Evolutionary conservation across 495 filamentous ascomycete species (phyloP).

Genomic region (Penicillium crystallinum): DNA sequence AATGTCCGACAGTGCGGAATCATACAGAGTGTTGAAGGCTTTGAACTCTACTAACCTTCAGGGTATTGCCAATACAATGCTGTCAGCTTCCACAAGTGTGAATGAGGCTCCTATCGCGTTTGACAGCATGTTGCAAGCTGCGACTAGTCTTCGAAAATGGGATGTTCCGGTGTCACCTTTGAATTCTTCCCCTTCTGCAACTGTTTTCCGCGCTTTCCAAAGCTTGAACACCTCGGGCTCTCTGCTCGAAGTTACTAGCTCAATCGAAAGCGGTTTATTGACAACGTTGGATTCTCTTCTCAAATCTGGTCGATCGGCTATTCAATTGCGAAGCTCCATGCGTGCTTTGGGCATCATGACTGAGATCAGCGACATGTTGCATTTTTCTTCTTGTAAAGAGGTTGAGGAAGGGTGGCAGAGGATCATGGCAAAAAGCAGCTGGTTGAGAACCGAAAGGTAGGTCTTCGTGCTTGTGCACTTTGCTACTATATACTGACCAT

Average conservation of each 20-base stretch:
- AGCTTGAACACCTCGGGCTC: slow-evolving; percentile 64
- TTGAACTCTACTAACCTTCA: slow-evolving; percentile 44
- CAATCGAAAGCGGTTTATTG: slow-evolving; percentile 60
- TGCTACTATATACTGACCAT: slow-evolving; percentile 11
- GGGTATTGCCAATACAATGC: slow-evolving; percentile 44
- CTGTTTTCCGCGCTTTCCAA: slow-evolving; percentile 76
- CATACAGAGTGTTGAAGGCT: slow-evolving; percentile 38
- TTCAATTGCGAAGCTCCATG: slow-evolving; percentile 57
- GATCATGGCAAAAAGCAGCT: slow-evolving; percentile 60
- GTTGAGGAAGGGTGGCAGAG: slow-evolving; percentile 56
- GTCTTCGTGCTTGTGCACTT: slow-evolving; percentile 12
- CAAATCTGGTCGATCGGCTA: slow-evolving; percentile 50
- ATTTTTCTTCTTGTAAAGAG: slow-evolving; percentile 50
- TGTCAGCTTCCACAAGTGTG: slow-evolving; percentile 22
- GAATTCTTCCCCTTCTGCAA: slow-evolving; percentile 56
- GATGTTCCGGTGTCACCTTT: slow-evolving; percentile 71
- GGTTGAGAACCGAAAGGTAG: slow-evolving; percentile 77
- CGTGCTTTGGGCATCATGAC: slow-evolving; percentile 70
- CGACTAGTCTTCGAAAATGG: slow-evolving; percentile 86
- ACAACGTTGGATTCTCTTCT: slow-evolving; percentile 56
- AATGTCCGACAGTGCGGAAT: slow-evolving; percentile 46
- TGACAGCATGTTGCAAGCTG: slow-evolving; percentile 72
- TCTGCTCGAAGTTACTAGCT: slow-evolving; percentile 39
- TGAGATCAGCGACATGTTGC: slow-evolving; percentile 74
- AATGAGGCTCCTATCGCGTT: slow-evolving; percentile 40